Evolutionary conservation across 192 early-diverging fungal species (phyloP).

Genomic region (Entrophospora sp.): DNA sequence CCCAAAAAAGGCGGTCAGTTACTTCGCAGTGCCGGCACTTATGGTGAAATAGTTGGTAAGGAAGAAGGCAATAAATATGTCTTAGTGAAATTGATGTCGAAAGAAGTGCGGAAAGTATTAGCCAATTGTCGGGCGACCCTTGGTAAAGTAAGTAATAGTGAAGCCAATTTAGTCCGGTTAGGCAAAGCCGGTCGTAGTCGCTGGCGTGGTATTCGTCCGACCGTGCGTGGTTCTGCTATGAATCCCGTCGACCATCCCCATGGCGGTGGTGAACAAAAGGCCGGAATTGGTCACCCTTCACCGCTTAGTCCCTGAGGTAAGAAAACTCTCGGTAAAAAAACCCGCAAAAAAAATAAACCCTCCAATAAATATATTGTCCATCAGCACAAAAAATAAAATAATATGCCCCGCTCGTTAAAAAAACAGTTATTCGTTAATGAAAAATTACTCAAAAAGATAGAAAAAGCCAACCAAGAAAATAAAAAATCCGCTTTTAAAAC

Average conservation of each 20-base stretch:
- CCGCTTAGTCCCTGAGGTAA: conserved; percentile 82
- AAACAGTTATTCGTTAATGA: background rate
- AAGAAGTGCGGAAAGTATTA: conserved; percentile 75
- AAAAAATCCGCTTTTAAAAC: background rate
- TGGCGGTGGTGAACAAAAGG: conserved; percentile 87
- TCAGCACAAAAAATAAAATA: too few relatives aligned
- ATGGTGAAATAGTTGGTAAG: conserved; percentile 74
- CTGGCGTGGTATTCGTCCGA: conserved; percentile 75
- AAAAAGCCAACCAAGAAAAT: background rate
- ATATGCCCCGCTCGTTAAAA: background rate
- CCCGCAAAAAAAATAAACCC: background rate
- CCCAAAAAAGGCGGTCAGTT: conserved; percentile 67
- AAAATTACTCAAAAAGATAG: background rate
- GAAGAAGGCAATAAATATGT: conserved; percentile 57
- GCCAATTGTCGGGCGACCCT: conserved; percentile 87
- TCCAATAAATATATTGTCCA: background rate
- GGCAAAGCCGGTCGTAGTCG: conserved; percentile 84
- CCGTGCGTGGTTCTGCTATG: conserved; percentile 88
- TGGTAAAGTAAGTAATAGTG: conserved; percentile 82
- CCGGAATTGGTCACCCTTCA: conserved; percentile 68
- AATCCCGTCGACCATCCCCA: conserved; percentile 93
- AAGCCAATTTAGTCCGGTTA: conserved; percentile 75
- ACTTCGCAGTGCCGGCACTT: conserved; percentile 77
- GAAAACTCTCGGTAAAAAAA: background rate
- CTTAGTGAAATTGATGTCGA: conserved; percentile 74